Evolutionary conservation across 108 stramenopile species (phyloP).

Genomic region (Conticribra guillardii): DNA sequence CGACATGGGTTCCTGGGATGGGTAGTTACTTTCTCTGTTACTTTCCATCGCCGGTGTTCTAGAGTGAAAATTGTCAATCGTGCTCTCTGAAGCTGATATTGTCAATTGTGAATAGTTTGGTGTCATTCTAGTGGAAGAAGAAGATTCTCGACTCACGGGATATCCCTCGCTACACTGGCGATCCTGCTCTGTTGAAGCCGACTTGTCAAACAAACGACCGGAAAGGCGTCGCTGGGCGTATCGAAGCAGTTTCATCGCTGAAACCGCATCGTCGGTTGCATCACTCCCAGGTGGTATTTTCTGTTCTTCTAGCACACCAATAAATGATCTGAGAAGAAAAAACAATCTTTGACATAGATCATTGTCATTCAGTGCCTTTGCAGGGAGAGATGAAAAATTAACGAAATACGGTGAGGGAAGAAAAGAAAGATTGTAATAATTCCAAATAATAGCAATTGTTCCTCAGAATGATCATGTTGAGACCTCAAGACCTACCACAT

Average conservation of each 20-base stretch:
- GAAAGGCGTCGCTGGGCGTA: slow-evolving; percentile 46
- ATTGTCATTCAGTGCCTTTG: slow-evolving; percentile 45
- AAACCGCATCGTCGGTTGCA: slow-evolving; percentile 1
- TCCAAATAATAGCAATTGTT: no score
- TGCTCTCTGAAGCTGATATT: slow-evolving; percentile 34
- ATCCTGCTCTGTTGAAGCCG: slow-evolving; percentile 13
- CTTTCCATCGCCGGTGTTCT: neutral
- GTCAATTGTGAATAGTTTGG: slow-evolving; percentile 15
- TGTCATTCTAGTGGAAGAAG: slow-evolving; percentile 22
- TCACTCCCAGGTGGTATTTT: slow-evolving; percentile 5
- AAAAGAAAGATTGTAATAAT: no score
- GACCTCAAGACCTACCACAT: slow-evolving; percentile 30
- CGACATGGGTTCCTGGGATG: neutral
- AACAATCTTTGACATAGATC: slow-evolving; percentile 57
- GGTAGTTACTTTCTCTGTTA: no score
- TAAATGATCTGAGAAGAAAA: slow-evolving; percentile 57
- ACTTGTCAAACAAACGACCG: slow-evolving; percentile 43
- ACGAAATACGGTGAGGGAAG: no score
- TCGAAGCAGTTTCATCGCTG: slow-evolving; percentile 25
- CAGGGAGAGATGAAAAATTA: slow-evolving; percentile 1
- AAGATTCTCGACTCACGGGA: slow-evolving; percentile 42
- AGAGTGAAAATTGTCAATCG: slow-evolving; percentile 3
- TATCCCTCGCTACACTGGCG: slow-evolving; percentile 33
- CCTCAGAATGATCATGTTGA: neutral
- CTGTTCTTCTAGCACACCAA: slow-evolving; percentile 47